Evolutionary conservation across 495 filamentous ascomycete species (phyloP).

Genomic region (Neurospora sp.): DNA sequence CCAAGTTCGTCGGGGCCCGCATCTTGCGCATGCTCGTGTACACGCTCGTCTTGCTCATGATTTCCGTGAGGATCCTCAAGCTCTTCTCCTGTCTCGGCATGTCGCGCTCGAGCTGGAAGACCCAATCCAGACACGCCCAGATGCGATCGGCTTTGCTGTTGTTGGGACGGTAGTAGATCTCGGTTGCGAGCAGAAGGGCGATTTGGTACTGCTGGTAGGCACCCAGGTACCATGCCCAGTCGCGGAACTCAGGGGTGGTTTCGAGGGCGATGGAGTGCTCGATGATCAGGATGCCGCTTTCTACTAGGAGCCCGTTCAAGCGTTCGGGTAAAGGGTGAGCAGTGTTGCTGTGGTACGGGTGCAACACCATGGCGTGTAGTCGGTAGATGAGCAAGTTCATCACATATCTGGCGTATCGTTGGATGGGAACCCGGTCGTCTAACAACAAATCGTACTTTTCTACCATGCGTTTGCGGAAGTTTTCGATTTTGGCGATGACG

Average conservation of each 20-base stretch:
- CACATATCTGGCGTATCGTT: conserved; percentile 48
- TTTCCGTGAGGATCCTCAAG: conserved; percentile 29
- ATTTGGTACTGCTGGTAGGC: conserved; percentile 48
- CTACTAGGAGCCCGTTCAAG: conserved; percentile 38
- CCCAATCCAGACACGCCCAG: conserved; percentile 61
- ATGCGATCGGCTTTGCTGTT: conserved; percentile 48
- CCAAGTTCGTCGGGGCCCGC: conserved; percentile 30
- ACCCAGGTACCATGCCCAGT: conserved; percentile 48
- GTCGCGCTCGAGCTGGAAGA: conserved; percentile 49
- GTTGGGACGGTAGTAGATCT: conserved; percentile 46
- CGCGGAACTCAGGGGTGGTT: conserved; percentile 37
- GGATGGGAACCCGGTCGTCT: conserved; percentile 45
- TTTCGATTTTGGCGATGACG: conserved; percentile 50
- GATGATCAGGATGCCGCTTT: conserved; percentile 41
- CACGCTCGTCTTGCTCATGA: conserved; percentile 28
- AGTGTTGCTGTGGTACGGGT: conserved; percentile 52
- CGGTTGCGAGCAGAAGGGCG: conserved; percentile 42
- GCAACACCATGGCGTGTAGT: conserved; percentile 53
- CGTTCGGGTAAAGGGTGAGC: conserved; percentile 38
- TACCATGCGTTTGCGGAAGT: conserved; percentile 46
- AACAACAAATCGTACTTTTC: conserved; percentile 51
- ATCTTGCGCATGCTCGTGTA: conserved; percentile 37
- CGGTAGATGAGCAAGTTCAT: conserved; percentile 51
- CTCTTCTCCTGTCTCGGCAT: conserved; percentile 32
- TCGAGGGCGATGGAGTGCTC: conserved; percentile 54